Evolutionary conservation across 306 rosid genomes (phyloP).

Genomic region (Acacia melanoxylon): DNA sequence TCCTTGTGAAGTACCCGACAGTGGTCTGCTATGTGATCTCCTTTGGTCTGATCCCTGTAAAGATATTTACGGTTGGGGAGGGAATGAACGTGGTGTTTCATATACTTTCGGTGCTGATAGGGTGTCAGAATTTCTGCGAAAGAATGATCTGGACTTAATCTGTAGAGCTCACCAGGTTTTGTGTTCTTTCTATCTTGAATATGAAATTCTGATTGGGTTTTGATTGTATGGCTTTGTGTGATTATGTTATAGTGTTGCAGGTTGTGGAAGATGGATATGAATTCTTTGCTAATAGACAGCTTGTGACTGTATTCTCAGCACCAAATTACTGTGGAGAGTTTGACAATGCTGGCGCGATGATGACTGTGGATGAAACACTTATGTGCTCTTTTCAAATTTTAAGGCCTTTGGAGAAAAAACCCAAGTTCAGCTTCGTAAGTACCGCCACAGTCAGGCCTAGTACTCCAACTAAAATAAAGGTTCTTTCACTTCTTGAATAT

Average conservation of each 20-base stretch:
- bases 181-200: not conserved
- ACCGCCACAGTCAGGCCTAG: constrained; percentile 35
- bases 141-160: constrained; percentile 72
- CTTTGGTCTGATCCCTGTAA: constrained; percentile 87
- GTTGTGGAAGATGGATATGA: constrained; percentile 95
- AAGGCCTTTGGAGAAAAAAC: constrained; percentile 66
- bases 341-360: constrained; percentile 91
- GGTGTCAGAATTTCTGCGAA: constrained; percentile 63
- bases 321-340: constrained; percentile 96
- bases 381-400: constrained; percentile 81
- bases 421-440: constrained; percentile 57
- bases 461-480: constrained; percentile 52
- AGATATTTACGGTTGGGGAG: constrained; percentile 73
- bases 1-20: constrained; percentile 73
- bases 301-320: constrained; percentile 86
- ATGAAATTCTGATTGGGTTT: not conserved
- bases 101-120: constrained; percentile 72
- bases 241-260: constrained; percentile 40
- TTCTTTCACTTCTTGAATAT: constrained; percentile 34
- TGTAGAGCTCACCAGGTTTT: constrained; percentile 93
- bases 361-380: constrained; percentile 73
- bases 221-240: constrained; percentile 17
- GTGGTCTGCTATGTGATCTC: constrained; percentile 80
- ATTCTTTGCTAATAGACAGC: constrained; percentile 75
- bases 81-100: constrained; percentile 81